Evolutionary conservation across 495 filamentous ascomycete genomes (phyloP).

Genomic region (Podospora appendiculata): DNA sequence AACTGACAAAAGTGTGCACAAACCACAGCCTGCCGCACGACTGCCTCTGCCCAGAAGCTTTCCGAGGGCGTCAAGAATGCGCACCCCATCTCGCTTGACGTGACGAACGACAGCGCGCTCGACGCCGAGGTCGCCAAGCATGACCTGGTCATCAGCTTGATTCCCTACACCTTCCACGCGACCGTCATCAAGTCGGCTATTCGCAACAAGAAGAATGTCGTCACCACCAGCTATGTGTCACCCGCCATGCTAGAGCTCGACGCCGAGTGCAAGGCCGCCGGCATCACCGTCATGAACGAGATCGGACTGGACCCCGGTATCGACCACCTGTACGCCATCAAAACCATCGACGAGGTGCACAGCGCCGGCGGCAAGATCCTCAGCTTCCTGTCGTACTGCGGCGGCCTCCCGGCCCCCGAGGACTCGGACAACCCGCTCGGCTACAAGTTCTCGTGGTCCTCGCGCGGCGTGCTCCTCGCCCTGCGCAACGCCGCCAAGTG

Average conservation of each 20-base stretch:
- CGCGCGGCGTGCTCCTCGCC: constrained; percentile 81
- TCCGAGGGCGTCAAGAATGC: constrained; percentile 62
- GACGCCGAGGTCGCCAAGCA: constrained; percentile 71
- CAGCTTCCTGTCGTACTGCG: constrained; percentile 80
- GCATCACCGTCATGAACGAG: constrained; percentile 98
- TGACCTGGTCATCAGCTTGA: constrained; percentile 74
- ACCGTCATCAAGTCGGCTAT: constrained; percentile 92
- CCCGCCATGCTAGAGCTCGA: constrained; percentile 90
- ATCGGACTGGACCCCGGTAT: constrained; percentile 59
- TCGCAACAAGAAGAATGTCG: constrained; percentile 85
- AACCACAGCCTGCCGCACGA: constrained; percentile 70
- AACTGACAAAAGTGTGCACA: background rate
- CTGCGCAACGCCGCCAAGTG: constrained; percentile 78
- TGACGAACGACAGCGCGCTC: constrained; percentile 61
- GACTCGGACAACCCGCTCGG: constrained; percentile 84
- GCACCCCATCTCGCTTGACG: constrained; percentile 73
- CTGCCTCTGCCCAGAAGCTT: constrained; percentile 68
- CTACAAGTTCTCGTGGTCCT: constrained; percentile 87
- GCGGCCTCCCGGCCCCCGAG: constrained; percentile 63
- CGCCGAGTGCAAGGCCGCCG: constrained; percentile 73
- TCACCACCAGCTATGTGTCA: constrained; percentile 92
- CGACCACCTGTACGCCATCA: constrained; percentile 76
- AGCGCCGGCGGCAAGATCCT: constrained; percentile 77
- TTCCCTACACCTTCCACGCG: constrained; percentile 91
- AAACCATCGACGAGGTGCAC: constrained; percentile 81